Evolutionary conservation across 345 rosid genomes (phyloP).

Genomic region (Salix viminalis): DNA sequence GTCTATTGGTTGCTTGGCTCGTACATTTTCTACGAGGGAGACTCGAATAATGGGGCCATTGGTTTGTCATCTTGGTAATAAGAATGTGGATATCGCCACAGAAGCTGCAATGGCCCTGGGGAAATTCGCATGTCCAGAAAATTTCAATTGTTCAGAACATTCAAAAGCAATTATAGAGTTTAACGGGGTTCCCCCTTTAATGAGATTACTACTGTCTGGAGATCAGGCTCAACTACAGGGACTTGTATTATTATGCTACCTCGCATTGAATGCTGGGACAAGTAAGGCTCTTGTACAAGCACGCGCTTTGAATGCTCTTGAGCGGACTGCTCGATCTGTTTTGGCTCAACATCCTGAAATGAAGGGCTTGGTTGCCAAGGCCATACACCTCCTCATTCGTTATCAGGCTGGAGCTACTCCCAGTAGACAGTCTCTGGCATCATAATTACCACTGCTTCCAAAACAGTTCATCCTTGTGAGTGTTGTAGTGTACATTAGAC

Average conservation of each 20-base stretch:
- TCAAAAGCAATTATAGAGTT: conserved; percentile 54
- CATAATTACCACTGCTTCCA: conserved; percentile 4
- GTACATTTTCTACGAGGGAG: conserved; percentile 57
- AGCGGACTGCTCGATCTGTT: conserved; percentile 44
- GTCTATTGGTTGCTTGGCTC: conserved; percentile 53
- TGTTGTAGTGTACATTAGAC: not conserved
- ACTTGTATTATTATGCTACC: conserved; percentile 42
- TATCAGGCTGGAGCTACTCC: conserved; percentile 44
- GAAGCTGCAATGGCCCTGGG: conserved; percentile 52
- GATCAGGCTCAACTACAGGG: conserved; percentile 39
- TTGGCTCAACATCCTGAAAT: conserved; percentile 41
- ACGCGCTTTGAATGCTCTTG: conserved; percentile 42
- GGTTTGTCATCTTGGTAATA: conserved; percentile 36
- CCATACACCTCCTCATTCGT: conserved; percentile 46
- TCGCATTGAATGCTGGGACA: conserved; percentile 49
- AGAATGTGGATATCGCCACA: conserved; percentile 30
- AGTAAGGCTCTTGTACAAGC: conserved; percentile 59
- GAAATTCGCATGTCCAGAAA: conserved; percentile 51
- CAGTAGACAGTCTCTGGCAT: conserved; percentile 25
- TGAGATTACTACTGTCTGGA: conserved; percentile 30
- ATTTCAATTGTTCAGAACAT: conserved; percentile 48
- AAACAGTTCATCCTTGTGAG: not conserved
- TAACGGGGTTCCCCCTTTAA: conserved; percentile 43
- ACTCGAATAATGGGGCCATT: conserved; percentile 42
- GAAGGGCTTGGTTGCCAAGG: conserved; percentile 41